Conservation (phyloP, 129 eudicot genomes). For the Tagetes patula region DNA sequence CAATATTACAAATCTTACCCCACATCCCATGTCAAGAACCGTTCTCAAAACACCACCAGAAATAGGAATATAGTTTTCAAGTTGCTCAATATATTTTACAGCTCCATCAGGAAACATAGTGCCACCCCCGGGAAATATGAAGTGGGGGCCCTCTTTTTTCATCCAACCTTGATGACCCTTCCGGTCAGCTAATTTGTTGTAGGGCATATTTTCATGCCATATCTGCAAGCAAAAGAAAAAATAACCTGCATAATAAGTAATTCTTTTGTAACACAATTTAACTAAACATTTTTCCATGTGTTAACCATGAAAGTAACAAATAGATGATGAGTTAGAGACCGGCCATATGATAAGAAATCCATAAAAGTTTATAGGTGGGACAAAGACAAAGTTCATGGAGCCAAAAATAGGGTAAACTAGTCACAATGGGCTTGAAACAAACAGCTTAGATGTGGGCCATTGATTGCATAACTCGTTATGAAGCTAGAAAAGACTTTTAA, state of each 20-base stretch:
- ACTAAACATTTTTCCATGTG: not conserved
- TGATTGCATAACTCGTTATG: conserved; percentile 3
- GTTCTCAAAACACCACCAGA: conserved; percentile 80
- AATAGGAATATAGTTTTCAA: conserved; percentile 86
- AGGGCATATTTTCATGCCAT: conserved; percentile 98
- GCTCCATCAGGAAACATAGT: conserved; percentile 99
- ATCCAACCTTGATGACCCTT: conserved; percentile 99
- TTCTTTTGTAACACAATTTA: conserved; percentile 8
- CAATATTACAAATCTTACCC: conserved; percentile 52
- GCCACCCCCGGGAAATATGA: conserved; percentile 97
- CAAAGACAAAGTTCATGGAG: not conserved
- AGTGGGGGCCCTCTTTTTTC: conserved; percentile 87
- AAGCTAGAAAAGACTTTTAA: conserved; percentile 6
- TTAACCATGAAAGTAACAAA: conserved; percentile 16
- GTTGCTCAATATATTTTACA: conserved; percentile 82
- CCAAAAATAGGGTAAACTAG: not conserved
- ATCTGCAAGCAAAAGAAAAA: conserved; percentile 46
- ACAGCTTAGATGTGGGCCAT: not conserved
- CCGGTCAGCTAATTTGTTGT: conserved; percentile 87
- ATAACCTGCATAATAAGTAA: not conserved
- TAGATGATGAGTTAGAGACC: not conserved
- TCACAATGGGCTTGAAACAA: not conserved
- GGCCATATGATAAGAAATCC: not conserved
- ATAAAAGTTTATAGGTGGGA: not conserved
- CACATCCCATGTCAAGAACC: conserved; percentile 99